Base-by-base conservation (phyloP, 75 land plant genomes). In the Pinus taeda region DNA sequence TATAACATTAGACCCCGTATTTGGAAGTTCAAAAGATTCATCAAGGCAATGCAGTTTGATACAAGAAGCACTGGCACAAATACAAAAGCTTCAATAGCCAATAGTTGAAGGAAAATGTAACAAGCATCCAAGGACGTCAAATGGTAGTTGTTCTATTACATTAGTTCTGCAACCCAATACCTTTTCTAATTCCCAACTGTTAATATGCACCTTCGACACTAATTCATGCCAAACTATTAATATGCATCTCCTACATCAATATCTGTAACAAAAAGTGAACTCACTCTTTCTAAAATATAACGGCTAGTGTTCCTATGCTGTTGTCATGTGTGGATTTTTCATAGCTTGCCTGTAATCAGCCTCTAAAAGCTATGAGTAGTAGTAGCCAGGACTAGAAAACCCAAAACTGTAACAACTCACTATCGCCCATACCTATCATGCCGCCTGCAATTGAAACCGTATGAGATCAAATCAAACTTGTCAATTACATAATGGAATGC, bases 361-460 rank as follows among this genome's bases (percentile, higher is more conserved):
- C 71, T 69, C n/a, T 12, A 42, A n/a, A 7, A 42, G 37, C 49
- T 20, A 37, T 9, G 36, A 6, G 4, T 67, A 45, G 8, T 39
- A 18, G 71, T 67, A 39, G 18, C 20, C 70, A 3, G 14, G 21
- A 67, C 3, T 9, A 20, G 55, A 49, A 9, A 49, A 49, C 55
- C 8, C 12, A 49, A 9, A 49, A 49, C 55, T 9, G 71, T n/a
- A 69, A n/a, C 9, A 67, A n/a, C 39, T 69, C 71, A 69, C 20
- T 69, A 42, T 37, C 71, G 49, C 2, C 22, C 71, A 69, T 69
- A 42, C 71, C 36, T 69, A 69, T 69, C 71, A 69, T 69, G 20
- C 22, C 71, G 13, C 71, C 71, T 69, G 42, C 71, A 39, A n/a
- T 39, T 69, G 22, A 42, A n/a, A 21, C 22, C n/a, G 8, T 36